Conservation (phyloP, 2,329 filamentous ascomycete genomes). For the Aureobasidium sp. region DNA sequence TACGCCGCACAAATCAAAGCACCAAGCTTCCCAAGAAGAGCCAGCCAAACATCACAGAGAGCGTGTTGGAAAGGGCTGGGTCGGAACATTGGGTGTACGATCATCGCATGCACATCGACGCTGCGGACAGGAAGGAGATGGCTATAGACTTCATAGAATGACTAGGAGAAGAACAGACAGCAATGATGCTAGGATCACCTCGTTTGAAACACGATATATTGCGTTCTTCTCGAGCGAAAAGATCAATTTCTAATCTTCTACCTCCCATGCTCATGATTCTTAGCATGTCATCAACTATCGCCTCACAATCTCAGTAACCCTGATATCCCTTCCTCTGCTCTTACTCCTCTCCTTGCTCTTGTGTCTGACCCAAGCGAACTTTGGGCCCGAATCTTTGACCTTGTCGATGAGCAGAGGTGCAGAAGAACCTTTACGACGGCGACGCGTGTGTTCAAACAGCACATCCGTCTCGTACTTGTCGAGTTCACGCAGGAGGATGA, state of each 20-base stretch:
- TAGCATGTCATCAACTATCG: background rate
- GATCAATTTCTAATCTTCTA: background rate
- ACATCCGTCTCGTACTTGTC: conserved; percentile 40
- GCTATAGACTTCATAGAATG: background rate
- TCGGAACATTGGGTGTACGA: no score
- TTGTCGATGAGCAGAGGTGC: conserved; percentile 2
- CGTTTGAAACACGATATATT: background rate
- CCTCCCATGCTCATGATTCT: background rate
- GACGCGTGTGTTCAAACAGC: conserved; percentile 43
- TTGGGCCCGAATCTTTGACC: background rate
- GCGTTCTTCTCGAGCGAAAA: background rate
- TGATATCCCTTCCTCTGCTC: conserved; percentile 7
- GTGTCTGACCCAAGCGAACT: background rate
- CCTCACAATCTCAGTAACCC: conserved; percentile 7
- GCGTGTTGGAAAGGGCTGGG: background rate
- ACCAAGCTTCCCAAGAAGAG: background rate
- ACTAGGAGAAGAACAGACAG: background rate
- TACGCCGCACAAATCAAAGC: background rate
- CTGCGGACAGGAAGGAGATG: background rate
- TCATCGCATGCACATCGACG: background rate
- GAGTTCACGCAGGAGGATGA: conserved; percentile 44
- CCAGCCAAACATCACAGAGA: background rate
- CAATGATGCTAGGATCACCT: background rate
- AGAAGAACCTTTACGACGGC: conserved; percentile 27
- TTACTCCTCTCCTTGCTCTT: conserved; percentile 4